Percentiles rank a stretch among this genome's conserved stretches.
phyloP scores from a whole-genome alignment of 192 early-diverging fungal species.

The Umbelopsis ramanniana region DNA sequence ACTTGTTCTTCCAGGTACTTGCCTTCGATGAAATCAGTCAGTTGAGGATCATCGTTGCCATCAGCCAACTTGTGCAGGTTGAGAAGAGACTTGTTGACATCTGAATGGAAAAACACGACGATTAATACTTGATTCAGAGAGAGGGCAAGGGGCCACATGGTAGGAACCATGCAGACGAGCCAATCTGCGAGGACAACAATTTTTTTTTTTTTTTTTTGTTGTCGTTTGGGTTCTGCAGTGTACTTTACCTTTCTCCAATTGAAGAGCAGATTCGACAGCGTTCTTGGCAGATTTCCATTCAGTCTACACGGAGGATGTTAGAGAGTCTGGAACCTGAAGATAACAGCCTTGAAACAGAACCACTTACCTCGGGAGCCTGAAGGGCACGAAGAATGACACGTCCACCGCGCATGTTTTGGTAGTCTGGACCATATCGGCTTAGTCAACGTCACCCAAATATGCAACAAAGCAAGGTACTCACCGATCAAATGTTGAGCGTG shows the following conservation, averaged over 20 bases:
- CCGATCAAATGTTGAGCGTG: slow-evolving; percentile 43
- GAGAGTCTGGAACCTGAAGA: neutral
- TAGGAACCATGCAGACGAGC: too few species aligned
- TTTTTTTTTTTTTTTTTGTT: too few species aligned
- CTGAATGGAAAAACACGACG: slow-evolving; percentile 26
- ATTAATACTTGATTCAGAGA: neutral
- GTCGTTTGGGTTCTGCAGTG: neutral
- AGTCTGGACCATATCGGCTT: slow-evolving; percentile 34
- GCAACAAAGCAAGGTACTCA: neutral
- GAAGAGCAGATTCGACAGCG: slow-evolving; percentile 59
- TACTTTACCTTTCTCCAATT: slow-evolving; percentile 56
- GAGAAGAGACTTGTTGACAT: slow-evolving; percentile 62
- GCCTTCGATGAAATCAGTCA: slow-evolving; percentile 58
- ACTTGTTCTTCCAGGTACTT: slow-evolving; percentile 58
- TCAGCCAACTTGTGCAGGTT: slow-evolving; percentile 59
- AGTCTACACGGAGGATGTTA: slow-evolving; percentile 18
- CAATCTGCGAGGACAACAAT: neutral
- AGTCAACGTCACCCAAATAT: neutral
- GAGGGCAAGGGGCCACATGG: neutral
- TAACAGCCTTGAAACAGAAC: neutral
- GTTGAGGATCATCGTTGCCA: slow-evolving; percentile 56
- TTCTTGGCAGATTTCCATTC: slow-evolving; percentile 63
- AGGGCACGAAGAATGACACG: slow-evolving; percentile 54
- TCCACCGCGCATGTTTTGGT: slow-evolving; percentile 61
- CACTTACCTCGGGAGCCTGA: slow-evolving; percentile 52